Base-by-base conservation (phyloP, 768 basidiomycete genomes). In the Candolleomyces eurysporus region DNA sequence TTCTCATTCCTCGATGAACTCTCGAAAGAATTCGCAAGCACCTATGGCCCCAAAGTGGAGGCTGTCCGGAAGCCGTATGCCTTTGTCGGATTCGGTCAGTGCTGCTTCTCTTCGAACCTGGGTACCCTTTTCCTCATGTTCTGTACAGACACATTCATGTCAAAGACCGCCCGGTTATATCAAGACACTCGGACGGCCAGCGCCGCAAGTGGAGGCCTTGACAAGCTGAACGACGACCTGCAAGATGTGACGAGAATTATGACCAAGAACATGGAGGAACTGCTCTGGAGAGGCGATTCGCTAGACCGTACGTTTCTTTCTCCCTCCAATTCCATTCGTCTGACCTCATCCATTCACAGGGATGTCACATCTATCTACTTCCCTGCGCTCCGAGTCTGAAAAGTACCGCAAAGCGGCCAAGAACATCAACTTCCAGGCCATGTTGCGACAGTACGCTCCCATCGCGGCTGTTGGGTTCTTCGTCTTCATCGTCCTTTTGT, bases 231-330 rank as follows among this genome's bases (percentile, higher is more conserved):
- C 69, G 95, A 94, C 68, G 96, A 99, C 66, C 79, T 99, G 42
- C 94, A 97, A 71, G 97, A 99, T 70, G 97, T 99, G 62, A 98
- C 97, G 53, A 82, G 94, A 65, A 98, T 99, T 75, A 98, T 99
- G 97, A 98, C 97, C 9, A 98, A 99, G 80, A 98, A 99, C 71
- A 99, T 99, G 96, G 97, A 99, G 75, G 97, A 99, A 75, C 78
- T 99, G 56, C 76, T 99, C 53, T 98, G 96, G 97, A 82, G 97
- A 72, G 97, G 97, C 30, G 97, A 99, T 73, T 96, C 94, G 32
- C 82, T 99, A 61, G 97, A 99, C 74, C 83, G 97, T 96, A 70
- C 67, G 91, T 78, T 50, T 45, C 42, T 45, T 64, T 54, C 30
- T 21, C 51, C 51, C 59, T 48, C 6, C 17, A 58, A 21, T 42